phyloP scores from a whole-genome alignment of 2,329 filamentous ascomycete genomes.

The Colletotrichum tropicicola region DNA sequence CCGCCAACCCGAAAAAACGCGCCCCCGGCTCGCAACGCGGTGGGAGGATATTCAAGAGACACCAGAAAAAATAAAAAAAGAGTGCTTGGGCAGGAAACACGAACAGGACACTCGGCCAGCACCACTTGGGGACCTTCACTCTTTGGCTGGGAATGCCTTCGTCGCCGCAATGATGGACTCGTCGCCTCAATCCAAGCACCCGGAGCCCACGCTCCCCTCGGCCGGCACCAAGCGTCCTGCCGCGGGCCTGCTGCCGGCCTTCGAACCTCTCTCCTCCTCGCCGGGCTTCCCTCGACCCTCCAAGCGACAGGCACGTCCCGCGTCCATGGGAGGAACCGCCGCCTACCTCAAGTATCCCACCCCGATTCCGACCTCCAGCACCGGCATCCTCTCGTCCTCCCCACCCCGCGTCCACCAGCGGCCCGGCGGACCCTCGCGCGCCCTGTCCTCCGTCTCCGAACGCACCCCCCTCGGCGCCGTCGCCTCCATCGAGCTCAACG shows the following conservation, averaged over 20 bases:
- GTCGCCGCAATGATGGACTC: conserved; percentile 48
- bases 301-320: conserved; percentile 70
- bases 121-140: neutral
- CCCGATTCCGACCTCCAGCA: conserved; percentile 92
- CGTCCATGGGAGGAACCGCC: conserved; percentile 46
- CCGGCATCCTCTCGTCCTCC: conserved; percentile 88
- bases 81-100: too few species aligned
- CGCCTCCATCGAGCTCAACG: conserved; percentile 82
- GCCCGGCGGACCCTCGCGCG: conserved; percentile 34
- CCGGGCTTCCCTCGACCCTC: conserved; percentile 73
- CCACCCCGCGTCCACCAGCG: conserved; percentile 63
- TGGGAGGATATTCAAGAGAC: neutral
- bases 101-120: neutral
- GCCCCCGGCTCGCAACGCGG: conserved; percentile 18
- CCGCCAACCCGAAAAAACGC: conserved; percentile 16
- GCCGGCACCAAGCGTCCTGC: conserved; percentile 68
- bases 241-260: conserved; percentile 78
- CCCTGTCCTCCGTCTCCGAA: conserved; percentile 74
- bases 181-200: conserved; percentile 43
- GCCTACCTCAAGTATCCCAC: conserved; percentile 83
- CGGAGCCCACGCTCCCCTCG: conserved; percentile 45
- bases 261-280: conserved; percentile 83
- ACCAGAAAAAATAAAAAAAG: neutral
- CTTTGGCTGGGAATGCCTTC: conserved; percentile 21
- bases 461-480: conserved; percentile 85